Conservation (phyloP, 2,329 filamentous ascomycete genomes). For the Sclerotinia borealis region DNA sequence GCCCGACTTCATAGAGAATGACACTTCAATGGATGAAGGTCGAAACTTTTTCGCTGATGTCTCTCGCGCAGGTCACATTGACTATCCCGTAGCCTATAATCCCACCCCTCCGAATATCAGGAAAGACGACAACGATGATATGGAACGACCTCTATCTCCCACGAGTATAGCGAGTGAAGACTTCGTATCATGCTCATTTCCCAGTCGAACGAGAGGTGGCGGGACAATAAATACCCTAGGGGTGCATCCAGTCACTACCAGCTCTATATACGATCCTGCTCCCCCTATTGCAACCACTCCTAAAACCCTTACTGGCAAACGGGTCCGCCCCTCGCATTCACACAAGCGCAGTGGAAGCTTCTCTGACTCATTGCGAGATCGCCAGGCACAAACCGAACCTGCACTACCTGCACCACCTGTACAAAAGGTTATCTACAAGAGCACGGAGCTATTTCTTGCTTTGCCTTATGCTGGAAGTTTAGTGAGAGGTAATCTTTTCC, state of each 20-base stretch:
- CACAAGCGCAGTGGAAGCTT: slow-evolving; percentile 87
- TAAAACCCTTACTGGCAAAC: slow-evolving; percentile 51
- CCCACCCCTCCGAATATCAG: slow-evolving; percentile 6
- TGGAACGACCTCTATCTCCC: slow-evolving; percentile 43
- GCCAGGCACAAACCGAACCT: slow-evolving; percentile 39
- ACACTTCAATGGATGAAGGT: slow-evolving; percentile 21
- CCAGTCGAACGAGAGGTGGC: slow-evolving; percentile 43
- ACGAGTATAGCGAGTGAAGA: slow-evolving; percentile 54
- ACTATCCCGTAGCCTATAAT: slow-evolving; percentile 39
- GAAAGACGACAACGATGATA: slow-evolving; percentile 9
- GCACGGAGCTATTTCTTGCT: slow-evolving; percentile 53
- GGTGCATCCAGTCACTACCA: slow-evolving; percentile 52
- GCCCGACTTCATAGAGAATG: slow-evolving; percentile 29
- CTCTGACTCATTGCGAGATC: slow-evolving; percentile 73
- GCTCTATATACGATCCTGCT: slow-evolving; percentile 40
- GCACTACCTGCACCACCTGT: slow-evolving; percentile 40
- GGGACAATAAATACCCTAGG: slow-evolving; percentile 40
- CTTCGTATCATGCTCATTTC: slow-evolving; percentile 58
- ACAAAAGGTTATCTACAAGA: slow-evolving; percentile 47
- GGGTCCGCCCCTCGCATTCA: slow-evolving; percentile 48
- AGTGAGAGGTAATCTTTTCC: slow-evolving; percentile 78
- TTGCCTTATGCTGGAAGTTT: slow-evolving; percentile 73
- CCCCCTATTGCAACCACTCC: slow-evolving; percentile 54
- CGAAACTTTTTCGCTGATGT: slow-evolving; percentile 43
- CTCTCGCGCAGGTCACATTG: slow-evolving; percentile 42